Conservation (phyloP, 495 filamentous ascomycete species). For the Aspergillus leporis region DNA sequence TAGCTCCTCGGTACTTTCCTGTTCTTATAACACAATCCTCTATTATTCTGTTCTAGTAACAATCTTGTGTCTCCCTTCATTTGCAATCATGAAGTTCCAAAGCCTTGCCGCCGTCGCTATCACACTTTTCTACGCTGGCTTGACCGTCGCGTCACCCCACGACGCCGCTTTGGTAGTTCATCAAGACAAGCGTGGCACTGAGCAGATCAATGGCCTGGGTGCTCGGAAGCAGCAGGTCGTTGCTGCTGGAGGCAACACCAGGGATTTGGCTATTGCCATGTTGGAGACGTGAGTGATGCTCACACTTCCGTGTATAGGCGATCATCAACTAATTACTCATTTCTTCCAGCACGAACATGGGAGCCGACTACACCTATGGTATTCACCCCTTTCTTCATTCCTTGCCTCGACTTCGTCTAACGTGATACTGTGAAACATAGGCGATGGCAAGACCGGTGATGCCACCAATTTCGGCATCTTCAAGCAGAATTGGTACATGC, state of each 20-base stretch:
- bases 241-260: conserved; percentile 35
- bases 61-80: not conserved
- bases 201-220: conserved; percentile 35
- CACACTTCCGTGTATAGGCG: no score
- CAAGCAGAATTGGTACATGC: conserved; percentile 44
- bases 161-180: conserved; percentile 14
- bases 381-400: conserved; percentile 1
- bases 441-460: conserved; percentile 33
- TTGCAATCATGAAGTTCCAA: not conserved
- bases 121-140: not conserved
- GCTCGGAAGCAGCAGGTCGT: conserved; percentile 34
- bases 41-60: not conserved
- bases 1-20: not conserved
- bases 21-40: not conserved
- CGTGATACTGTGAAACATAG: conserved; percentile 13
- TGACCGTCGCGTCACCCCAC: not conserved
- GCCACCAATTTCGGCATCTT: conserved; percentile 36
- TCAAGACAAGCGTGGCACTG: conserved; percentile 24
- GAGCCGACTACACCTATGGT: conserved; percentile 39
- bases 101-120: not conserved
- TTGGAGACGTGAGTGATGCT: conserved; percentile 33
- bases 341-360: conserved; percentile 31
- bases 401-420: not conserved
- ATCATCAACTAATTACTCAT: no score
- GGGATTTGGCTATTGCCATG: conserved; percentile 45